Percentiles rank a stretch among this genome's conserved stretches.
phyloP scores from a whole-genome alignment of 179 eudicot genomes.

The Silene coronaria region DNA sequence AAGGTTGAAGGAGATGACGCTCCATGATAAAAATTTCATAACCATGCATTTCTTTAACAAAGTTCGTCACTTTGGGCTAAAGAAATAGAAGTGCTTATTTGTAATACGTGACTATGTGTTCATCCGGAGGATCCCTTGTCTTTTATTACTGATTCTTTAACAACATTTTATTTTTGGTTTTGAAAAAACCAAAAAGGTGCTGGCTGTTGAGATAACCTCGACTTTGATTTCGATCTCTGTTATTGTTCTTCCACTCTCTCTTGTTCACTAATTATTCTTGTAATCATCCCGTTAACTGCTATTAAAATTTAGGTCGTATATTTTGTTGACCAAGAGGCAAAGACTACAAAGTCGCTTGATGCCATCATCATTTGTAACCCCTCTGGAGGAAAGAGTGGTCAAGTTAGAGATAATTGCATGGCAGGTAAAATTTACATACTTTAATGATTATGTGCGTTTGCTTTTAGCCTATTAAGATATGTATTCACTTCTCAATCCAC shows the following conservation, averaged over 20 bases:
- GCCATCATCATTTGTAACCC: conserved; percentile 37
- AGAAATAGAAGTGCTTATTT: background rate
- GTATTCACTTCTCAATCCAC: background rate
- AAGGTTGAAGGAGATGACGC: background rate
- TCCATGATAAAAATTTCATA: background rate
- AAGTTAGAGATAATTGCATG: conserved; percentile 19
- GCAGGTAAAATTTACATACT: conserved; percentile 22
- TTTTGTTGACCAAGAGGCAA: conserved; percentile 44
- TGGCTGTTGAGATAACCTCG: background rate
- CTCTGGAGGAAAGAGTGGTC: conserved; percentile 25
- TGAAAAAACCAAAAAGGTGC: background rate
- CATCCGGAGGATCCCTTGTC: background rate
- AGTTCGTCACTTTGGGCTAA: background rate
- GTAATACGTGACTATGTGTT: background rate
- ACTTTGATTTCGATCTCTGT: conserved; percentile 1
- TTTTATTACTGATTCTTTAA: no score
- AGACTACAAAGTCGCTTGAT: conserved; percentile 26
- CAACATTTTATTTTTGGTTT: background rate
- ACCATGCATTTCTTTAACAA: background rate
- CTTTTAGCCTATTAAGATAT: conserved; percentile 5
- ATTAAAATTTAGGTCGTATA: conserved; percentile 47
- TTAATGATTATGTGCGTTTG: conserved; percentile 1
- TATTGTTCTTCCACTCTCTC: background rate
- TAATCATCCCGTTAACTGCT: background rate
- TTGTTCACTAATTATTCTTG: background rate